A percentile compares a stretch with the other conserved stretches of the same genome.
Conservation (phyloP, 768 basidiomycete species). For the Lactarius akahatsu region DNA sequence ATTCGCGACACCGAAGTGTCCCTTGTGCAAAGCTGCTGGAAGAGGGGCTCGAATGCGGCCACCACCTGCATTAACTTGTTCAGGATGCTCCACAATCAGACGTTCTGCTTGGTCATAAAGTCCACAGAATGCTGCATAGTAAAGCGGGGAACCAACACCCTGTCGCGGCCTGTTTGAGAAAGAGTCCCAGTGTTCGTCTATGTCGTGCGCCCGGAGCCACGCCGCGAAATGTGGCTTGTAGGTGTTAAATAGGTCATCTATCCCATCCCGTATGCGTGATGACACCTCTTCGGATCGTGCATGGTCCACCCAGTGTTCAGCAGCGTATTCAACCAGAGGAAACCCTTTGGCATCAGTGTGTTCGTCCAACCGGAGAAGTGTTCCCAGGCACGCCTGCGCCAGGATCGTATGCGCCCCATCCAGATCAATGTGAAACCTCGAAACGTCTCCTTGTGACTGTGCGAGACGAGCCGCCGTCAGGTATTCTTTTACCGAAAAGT, state of each 20-base stretch:
- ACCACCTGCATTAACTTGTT: neutral
- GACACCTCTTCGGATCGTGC: neutral
- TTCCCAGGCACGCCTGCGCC: neutral
- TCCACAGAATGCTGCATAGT: neutral
- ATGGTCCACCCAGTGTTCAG: neutral
- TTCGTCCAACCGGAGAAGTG: neutral
- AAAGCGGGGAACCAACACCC: neutral
- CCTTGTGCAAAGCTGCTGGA: neutral
- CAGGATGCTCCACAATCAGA: neutral
- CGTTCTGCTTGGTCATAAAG: neutral
- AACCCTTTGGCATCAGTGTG: neutral
- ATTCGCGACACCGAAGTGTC: neutral
- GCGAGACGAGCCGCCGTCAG: no score
- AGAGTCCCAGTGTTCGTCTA: neutral
- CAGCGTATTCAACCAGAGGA: neutral
- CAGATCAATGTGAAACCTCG: no score
- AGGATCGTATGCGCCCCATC: neutral
- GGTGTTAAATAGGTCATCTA: neutral
- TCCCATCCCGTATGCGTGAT: neutral
- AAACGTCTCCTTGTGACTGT: no score
- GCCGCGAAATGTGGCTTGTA: neutral
- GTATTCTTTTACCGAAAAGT: no score
- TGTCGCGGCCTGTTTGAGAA: fast-evolving
- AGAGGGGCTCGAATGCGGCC: neutral
- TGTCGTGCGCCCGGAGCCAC: neutral